phyloP scores from a whole-genome alignment of 345 rosid species.

The Eucalyptus cloeziana region DNA sequence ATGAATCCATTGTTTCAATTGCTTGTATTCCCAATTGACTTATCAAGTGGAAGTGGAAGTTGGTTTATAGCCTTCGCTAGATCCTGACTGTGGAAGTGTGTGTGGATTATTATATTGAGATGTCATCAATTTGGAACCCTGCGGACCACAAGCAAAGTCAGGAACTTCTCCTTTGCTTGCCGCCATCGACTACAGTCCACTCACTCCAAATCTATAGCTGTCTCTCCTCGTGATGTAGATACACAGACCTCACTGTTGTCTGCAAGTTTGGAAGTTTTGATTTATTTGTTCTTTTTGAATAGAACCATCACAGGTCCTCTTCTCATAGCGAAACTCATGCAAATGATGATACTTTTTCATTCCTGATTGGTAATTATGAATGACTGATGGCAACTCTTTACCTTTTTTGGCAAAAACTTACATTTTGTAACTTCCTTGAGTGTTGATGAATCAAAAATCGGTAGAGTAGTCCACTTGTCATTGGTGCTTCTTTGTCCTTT shows the following conservation, averaged over 20 bases:
- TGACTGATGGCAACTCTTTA: neutral
- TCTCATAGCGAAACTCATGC: neutral
- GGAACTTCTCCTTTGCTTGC: neutral
- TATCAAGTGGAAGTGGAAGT: neutral
- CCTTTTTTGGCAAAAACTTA: neutral
- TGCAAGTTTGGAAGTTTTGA: neutral
- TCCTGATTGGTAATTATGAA: neutral
- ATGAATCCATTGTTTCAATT: neutral
- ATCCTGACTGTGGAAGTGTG: neutral
- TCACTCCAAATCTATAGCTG: neutral
- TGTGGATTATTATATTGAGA: neutral
- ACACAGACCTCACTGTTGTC: neutral
- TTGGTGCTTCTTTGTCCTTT: neutral
- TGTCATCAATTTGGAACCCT: neutral
- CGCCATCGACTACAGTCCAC: neutral
- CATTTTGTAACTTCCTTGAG: neutral
- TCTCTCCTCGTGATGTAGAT: neutral
- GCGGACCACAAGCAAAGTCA: neutral
- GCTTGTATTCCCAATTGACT: neutral
- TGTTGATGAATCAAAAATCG: neutral
- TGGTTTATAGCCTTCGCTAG: neutral
- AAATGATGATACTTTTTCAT: neutral
- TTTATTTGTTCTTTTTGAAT: neutral
- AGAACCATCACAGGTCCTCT: neutral
- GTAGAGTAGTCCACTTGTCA: neutral